These are phyloP conservation scores for Irpex sp. DNA, from an alignment of 1,284 basidiomycete species.

Conservation along the genomic window DNA sequence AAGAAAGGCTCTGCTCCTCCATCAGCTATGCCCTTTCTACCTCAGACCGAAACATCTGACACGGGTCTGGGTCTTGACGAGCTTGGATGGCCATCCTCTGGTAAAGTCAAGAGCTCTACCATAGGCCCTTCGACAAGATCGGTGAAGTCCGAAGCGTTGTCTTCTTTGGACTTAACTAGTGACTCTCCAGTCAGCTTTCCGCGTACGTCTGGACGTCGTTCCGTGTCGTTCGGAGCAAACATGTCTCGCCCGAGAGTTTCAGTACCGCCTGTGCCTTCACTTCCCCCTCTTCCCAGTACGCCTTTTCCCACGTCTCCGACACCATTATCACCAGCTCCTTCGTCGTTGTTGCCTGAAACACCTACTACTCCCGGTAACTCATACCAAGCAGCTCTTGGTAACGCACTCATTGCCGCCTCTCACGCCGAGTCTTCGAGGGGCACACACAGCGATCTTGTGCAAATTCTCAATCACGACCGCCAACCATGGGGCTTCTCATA, in stretches of 20 bases:
- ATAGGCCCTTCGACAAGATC: neutral
- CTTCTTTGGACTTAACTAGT: conserved; percentile 1
- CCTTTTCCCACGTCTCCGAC: conserved; percentile 7
- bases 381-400: conserved; percentile 72
- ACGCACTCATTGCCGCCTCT: conserved; percentile 88
- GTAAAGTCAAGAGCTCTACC: conserved; percentile 20
- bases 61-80: conserved; percentile 58
- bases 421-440: conserved; percentile 93
- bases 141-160: neutral
- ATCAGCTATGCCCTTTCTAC: conserved; percentile 38
- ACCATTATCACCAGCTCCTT: neutral
- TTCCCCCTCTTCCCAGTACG: conserved; percentile 44
- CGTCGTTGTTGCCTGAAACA: conserved; percentile 14
- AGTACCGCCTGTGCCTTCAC: conserved; percentile 31
- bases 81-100: conserved; percentile 43
- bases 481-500: conserved; percentile 86
- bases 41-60: conserved; percentile 48
- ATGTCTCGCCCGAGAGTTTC: conserved; percentile 59
- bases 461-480: conserved; percentile 85
- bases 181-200: conserved; percentile 14
- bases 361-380: conserved; percentile 34
- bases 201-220: conserved; percentile 56
- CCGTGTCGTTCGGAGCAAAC: conserved; percentile 41
- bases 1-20: conserved; percentile 18
- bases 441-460: conserved; percentile 85